A percentile compares a stretch with the other conserved stretches of the same genome.
Evolutionary conservation across 164 flowering plant species (phyloP).

Genomic region (Amborella trichopoda): DNA sequence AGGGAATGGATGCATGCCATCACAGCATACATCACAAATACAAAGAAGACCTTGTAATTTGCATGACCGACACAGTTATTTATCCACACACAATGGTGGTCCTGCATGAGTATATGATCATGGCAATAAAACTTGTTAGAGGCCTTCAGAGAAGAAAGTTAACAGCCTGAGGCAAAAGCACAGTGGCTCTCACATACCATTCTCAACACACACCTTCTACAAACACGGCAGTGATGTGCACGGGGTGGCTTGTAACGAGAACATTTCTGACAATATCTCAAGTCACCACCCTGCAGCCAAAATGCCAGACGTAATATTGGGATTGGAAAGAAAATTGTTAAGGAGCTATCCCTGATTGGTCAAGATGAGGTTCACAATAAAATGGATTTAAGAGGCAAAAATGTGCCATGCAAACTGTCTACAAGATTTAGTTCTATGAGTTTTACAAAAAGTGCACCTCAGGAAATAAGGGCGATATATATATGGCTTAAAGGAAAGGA

Average conservation of each 20-base stretch:
- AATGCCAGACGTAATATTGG: background rate
- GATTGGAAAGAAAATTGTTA: background rate
- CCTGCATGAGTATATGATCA: constrained; percentile 67
- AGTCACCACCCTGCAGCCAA: constrained; percentile 75
- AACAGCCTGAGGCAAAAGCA: constrained; percentile 9
- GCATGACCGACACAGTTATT: constrained; percentile 92
- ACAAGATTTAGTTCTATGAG: too few relatives aligned
- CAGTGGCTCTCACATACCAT: constrained; percentile 46
- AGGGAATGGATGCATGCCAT: constrained; percentile 62
- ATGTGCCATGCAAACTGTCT: too few relatives aligned
- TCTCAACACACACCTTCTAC: constrained; percentile 84
- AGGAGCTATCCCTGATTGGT: background rate
- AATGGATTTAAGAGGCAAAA: background rate
- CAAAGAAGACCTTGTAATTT: constrained; percentile 83
- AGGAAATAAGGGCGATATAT: too few relatives aligned
- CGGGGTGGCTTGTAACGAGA: constrained; percentile 88
- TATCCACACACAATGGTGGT: constrained; percentile 97
- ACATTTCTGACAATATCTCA: constrained; percentile 95
- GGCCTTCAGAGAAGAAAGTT: constrained; percentile 15
- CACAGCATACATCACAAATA: constrained; percentile 67
- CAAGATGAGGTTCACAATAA: background rate
- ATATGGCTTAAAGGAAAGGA: too few relatives aligned
- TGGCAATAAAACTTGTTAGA: too few relatives aligned
- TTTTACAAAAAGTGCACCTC: too few relatives aligned
- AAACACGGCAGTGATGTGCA: constrained; percentile 91